These are phyloP conservation scores for Oryza glaberrima DNA, from an alignment of 176 grass and related monocot genomes.

Conservation along the genomic window DNA sequence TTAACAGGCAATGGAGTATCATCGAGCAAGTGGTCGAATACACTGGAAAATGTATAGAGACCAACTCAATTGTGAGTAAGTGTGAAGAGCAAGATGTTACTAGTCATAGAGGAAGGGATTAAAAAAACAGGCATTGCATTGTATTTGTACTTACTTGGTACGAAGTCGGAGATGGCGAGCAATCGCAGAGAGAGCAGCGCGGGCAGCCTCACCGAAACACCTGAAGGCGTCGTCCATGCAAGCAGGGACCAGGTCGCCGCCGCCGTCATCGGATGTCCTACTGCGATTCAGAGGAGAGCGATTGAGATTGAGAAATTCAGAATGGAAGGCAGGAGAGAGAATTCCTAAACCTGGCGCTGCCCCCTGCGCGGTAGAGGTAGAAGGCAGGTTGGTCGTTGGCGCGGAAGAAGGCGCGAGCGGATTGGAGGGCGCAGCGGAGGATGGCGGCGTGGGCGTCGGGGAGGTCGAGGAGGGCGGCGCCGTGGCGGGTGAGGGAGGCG, in stretches of 20 bases:
- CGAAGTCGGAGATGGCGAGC: constrained; percentile 68
- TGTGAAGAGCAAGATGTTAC: too few species aligned
- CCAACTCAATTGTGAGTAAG: background rate
- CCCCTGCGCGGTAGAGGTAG: constrained; percentile 64
- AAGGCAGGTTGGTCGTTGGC: constrained; percentile 16
- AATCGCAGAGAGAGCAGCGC: constrained; percentile 66
- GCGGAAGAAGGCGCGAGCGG: constrained; percentile 63
- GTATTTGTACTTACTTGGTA: constrained; percentile 66
- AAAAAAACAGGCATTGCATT: background rate
- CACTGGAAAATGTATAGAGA: constrained; percentile 45
- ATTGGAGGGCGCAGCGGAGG: constrained; percentile 72
- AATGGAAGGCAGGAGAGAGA: background rate
- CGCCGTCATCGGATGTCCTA: constrained; percentile 64
- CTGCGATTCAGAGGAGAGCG: too few species aligned
- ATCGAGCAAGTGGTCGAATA: constrained; percentile 78
- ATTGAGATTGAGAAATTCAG: background rate
- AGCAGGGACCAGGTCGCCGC: constrained; percentile 69
- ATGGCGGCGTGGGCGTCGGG: constrained; percentile 53
- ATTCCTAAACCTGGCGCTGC: constrained; percentile 43
- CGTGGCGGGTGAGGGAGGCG: constrained; percentile 61
- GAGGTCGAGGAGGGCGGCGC: constrained; percentile 69
- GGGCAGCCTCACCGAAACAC: constrained; percentile 71
- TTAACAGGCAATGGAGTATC: constrained; percentile 66
- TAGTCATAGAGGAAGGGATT: constrained; percentile 3
- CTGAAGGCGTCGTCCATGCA: constrained; percentile 81